Percentiles rank a stretch among this genome's conserved stretches.
These are phyloP conservation scores for Phaeosphaeriaceae sp. DNA, from an alignment of 2,329 filamentous ascomycete genomes.

Conservation along the genomic window DNA sequence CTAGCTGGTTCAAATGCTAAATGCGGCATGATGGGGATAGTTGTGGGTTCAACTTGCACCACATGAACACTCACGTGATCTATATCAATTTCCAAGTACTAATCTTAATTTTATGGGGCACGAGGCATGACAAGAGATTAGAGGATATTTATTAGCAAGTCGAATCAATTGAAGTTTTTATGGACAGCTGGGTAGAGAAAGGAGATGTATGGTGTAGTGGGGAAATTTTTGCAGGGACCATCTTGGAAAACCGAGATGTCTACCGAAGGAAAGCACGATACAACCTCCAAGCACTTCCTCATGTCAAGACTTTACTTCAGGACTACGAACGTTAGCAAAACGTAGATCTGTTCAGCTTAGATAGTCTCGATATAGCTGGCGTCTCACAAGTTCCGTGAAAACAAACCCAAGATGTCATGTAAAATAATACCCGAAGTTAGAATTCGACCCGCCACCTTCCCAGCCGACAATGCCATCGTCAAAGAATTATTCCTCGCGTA, in stretches of 20 bases:
- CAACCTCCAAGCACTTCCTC: too few relatives aligned
- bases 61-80: conserved; percentile 21
- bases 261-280: too few relatives aligned
- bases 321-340: too few relatives aligned
- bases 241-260: too few relatives aligned
- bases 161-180: too few relatives aligned
- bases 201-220: too few relatives aligned
- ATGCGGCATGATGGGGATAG: too few relatives aligned
- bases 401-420: neutral
- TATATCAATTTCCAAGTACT: neutral
- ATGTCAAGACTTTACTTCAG: too few relatives aligned
- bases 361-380: neutral
- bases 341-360: neutral
- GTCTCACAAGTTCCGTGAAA: neutral
- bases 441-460: conserved; percentile 44
- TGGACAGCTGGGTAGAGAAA: too few relatives aligned
- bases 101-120: neutral
- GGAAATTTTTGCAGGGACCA: too few relatives aligned
- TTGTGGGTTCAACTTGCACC: conserved; percentile 10
- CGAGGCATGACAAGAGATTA: neutral
- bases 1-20: too few relatives aligned
- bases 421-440: conserved; percentile 1
- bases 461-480: conserved; percentile 50
- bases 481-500: conserved; percentile 49
- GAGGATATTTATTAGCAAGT: too few relatives aligned